Evolutionary conservation across 148 eudicot species (phyloP).

Genomic region (Persicaria maculosa): DNA sequence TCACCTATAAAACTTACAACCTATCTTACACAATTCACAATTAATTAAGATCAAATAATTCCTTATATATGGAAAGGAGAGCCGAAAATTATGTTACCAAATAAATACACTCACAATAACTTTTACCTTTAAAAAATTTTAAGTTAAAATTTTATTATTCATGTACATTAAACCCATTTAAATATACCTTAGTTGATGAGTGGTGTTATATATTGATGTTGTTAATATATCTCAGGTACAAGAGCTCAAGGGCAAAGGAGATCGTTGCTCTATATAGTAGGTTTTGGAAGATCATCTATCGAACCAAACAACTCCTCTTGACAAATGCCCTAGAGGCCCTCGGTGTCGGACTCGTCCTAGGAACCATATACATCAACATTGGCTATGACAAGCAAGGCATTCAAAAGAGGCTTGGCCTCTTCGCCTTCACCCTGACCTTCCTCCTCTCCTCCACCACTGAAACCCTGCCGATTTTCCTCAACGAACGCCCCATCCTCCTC

Average conservation of each 20-base stretch:
- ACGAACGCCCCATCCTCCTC: slow-evolving; percentile 79
- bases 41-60: too few relatives aligned
- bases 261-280: slow-evolving; percentile 50
- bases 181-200: too few relatives aligned
- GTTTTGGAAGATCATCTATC: slow-evolving; percentile 69
- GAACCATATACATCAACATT: slow-evolving; percentile 80
- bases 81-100: too few relatives aligned
- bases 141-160: too few relatives aligned
- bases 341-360: slow-evolving; percentile 73
- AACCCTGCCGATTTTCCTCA: slow-evolving; percentile 82
- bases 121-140: too few relatives aligned
- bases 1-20: too few relatives aligned
- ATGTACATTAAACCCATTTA: too few relatives aligned
- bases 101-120: too few relatives aligned
- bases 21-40: too few relatives aligned
- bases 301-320: slow-evolving; percentile 77
- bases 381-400: slow-evolving; percentile 65
- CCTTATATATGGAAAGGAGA: too few relatives aligned
- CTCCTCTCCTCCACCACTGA: slow-evolving; percentile 89
- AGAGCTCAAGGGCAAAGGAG: slow-evolving; percentile 78
- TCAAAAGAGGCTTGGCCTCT: slow-evolving; percentile 73
- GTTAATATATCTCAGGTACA: slow-evolving; percentile 27
- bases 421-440: slow-evolving; percentile 91
- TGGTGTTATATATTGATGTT: background rate
- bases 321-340: slow-evolving; percentile 76